A percentile compares a stretch with the other conserved stretches of the same genome.
phyloP scores from a whole-genome alignment of 2,329 filamentous ascomycete species.

The Ophiosphaerella narmari region DNA sequence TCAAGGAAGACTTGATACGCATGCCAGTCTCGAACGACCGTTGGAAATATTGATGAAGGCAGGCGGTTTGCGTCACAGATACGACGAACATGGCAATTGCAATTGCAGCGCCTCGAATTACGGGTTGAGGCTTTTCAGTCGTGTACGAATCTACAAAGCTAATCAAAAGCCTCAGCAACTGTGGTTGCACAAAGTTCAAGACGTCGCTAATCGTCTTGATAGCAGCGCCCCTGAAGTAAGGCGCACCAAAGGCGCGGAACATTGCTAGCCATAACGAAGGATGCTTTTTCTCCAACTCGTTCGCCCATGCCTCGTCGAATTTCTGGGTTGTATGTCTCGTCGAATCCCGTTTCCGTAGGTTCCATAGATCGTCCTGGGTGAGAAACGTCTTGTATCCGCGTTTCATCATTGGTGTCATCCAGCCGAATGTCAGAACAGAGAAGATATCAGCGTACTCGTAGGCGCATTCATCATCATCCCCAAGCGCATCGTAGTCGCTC shows the following conservation, averaged over 20 bases:
- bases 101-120: slow-evolving; percentile 83
- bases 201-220: slow-evolving; percentile 91
- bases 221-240: slow-evolving; percentile 78
- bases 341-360: slow-evolving; percentile 77
- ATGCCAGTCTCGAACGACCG: slow-evolving; percentile 93
- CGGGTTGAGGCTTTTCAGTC: slow-evolving; percentile 68
- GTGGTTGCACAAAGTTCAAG: slow-evolving; percentile 87
- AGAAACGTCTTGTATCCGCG: slow-evolving; percentile 89
- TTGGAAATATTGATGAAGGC: slow-evolving; percentile 97
- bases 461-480: slow-evolving; percentile 72
- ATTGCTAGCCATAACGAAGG: slow-evolving; percentile 88
- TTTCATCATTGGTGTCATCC: slow-evolving; percentile 99
- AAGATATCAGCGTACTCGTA: slow-evolving; percentile 94
- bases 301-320: slow-evolving; percentile 77
- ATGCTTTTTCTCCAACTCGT: slow-evolving; percentile 70
- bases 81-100: slow-evolving; percentile 90
- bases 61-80: slow-evolving; percentile 83
- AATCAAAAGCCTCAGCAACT: slow-evolving; percentile 84
- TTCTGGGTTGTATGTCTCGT: slow-evolving; percentile 72
- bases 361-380: slow-evolving; percentile 96
- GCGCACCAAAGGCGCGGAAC: slow-evolving; percentile 80
- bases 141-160: slow-evolving; percentile 80
- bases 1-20: slow-evolving; percentile 90
- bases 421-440: slow-evolving; percentile 89
- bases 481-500: slow-evolving; percentile 70